phyloP scores from a whole-genome alignment of 352 stramenopile genomes.

The Globisporangium spiculum region DNA sequence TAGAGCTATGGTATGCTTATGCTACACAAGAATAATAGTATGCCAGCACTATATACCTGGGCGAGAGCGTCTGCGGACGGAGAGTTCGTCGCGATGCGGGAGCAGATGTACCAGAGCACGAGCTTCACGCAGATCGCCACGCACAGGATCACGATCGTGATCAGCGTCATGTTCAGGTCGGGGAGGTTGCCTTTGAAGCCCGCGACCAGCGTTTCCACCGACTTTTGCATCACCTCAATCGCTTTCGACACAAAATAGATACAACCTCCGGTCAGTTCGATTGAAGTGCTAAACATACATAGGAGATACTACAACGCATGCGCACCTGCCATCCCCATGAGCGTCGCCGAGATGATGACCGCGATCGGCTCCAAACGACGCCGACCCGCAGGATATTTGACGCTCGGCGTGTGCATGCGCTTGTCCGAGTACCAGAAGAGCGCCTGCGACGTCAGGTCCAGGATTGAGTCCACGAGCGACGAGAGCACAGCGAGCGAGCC shows the following conservation, averaged over 20 bases:
- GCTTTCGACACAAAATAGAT: conserved; percentile 24
- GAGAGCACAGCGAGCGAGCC: conserved; percentile 92
- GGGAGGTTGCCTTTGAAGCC: conserved; percentile 61
- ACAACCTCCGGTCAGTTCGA: not conserved
- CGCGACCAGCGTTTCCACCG: conserved; percentile 74
- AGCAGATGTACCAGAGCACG: conserved; percentile 75
- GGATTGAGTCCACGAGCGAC: conserved; percentile 91
- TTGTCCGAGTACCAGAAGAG: conserved; percentile 95
- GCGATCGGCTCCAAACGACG: conserved; percentile 93
- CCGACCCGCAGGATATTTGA: conserved; percentile 93
- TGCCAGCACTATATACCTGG: conserved; percentile 24
- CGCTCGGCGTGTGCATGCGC: conserved; percentile 81
- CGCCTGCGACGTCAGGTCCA: conserved; percentile 93
- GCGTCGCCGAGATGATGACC: conserved; percentile 94
- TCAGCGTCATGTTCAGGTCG: conserved; percentile 61
- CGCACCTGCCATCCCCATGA: conserved; percentile 94
- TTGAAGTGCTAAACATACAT: conserved; percentile 1
- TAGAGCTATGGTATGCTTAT: too few relatives aligned
- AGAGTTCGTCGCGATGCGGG: conserved; percentile 60
- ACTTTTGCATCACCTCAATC: conserved; percentile 94
- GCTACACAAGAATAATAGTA: not conserved
- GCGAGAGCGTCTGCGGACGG: conserved; percentile 70
- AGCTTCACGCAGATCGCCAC: conserved; percentile 83
- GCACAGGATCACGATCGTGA: conserved; percentile 67
- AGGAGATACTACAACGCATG: not conserved